Evolutionary conservation across 768 basidiomycete species (phyloP).

Genomic region (Udeniomyces megalosporus): DNA sequence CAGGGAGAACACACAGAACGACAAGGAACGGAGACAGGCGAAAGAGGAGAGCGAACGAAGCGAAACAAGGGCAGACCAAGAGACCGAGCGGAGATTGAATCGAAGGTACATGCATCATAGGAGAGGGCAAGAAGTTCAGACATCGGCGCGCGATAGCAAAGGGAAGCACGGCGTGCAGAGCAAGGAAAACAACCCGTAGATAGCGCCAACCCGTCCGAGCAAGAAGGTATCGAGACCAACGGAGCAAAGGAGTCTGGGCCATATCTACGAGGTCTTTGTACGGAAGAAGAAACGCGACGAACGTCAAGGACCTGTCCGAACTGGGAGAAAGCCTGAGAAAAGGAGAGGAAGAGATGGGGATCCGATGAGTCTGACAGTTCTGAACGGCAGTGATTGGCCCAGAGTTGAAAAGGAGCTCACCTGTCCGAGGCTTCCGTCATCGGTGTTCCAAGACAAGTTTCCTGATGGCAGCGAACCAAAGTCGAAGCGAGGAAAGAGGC

Average conservation of each 20-base stretch:
- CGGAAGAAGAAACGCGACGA: constrained; percentile 37
- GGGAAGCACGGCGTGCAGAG: background rate
- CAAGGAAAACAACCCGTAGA: constrained; percentile 25
- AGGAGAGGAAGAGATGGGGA: constrained; percentile 25
- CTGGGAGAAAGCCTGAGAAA: constrained; percentile 56
- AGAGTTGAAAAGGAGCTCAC: constrained; percentile 45
- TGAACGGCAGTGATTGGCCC: constrained; percentile 18
- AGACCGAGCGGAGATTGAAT: background rate
- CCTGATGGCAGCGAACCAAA: constrained; percentile 18
- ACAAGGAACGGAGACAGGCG: background rate
- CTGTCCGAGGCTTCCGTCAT: constrained; percentile 72
- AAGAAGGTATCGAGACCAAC: background rate
- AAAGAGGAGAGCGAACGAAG: background rate
- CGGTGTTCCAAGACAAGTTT: constrained; percentile 43
- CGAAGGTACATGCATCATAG: constrained; percentile 10
- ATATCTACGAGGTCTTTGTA: background rate
- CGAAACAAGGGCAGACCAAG: background rate
- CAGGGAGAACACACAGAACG: background rate
- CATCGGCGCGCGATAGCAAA: constrained; percentile 1
- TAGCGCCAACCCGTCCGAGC: background rate
- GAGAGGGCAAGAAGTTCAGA: background rate
- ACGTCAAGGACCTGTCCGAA: constrained; percentile 83
- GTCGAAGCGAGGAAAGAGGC: too few species aligned
- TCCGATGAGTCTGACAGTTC: constrained; percentile 32
- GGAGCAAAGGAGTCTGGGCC: background rate